Evolutionary conservation across 495 filamentous ascomycete species (phyloP), one percentile per base, ranked within the genome.

Genomic region (Lentithecium fluviatile): DNA sequence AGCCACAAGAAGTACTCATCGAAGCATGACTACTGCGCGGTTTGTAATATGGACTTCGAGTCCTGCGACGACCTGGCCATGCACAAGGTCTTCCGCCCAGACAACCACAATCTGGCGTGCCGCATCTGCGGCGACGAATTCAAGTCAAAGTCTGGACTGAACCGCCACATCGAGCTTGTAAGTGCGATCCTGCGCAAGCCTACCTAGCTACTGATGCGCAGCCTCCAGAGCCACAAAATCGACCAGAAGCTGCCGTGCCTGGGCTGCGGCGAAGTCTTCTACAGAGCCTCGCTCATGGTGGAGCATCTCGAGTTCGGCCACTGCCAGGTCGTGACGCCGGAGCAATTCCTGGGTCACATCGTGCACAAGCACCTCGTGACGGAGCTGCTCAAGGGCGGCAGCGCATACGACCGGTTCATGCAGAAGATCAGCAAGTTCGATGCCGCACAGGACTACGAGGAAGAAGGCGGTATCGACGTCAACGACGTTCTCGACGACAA

Each of bases 101-200:
- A 63, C 34, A 58, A 62, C 11, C 58, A 67, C 73, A 20, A 60
- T 72, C 52, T 58, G 17, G 70, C 71, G 50, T 85, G 83, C 65
- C 72, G 71, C 0, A 56, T 82, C 21, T 85, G 83, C 59, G 77
- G 76, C 17, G 56, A 74, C 6, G 80, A 84, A 15, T 83, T 81
- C 58, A 67, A 71, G 47, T 78, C 74, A 37, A 71, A 74, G 8
- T 71, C 66, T 6, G 82, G 80, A 2, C 74, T 76, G 3, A 72
- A 75, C 19, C 53, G 51, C 38, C 83, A 85, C 58, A 72, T 80
- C 45, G 69, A 71, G 20, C 68, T 71, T 47, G 80, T 82, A 66
- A 70, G 76, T 70, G 32, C 57, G 49, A 32, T 2, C 2, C 6
- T 11, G 8, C 19, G 20, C 13, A 24, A 34, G 17, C 6, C 2